A percentile compares a stretch with the other conserved stretches of the same genome.
Conservation (phyloP, 2,329 filamentous ascomycete species). For the Cytospora piceicola region DNA sequence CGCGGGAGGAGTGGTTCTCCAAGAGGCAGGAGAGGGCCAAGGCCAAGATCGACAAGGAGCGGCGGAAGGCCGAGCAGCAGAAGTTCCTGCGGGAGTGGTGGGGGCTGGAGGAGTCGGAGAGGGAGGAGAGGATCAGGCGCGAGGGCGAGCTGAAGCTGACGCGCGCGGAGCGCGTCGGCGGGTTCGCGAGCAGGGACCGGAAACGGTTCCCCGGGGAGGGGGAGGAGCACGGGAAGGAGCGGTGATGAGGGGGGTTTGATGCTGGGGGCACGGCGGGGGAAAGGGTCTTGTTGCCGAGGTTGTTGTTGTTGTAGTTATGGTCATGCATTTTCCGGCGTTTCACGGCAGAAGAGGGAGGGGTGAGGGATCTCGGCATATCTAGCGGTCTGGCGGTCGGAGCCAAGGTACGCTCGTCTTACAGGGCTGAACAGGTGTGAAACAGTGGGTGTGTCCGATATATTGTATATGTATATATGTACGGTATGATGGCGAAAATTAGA, state of each 20-base stretch:
- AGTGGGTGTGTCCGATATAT: background rate
- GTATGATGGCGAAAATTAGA: conserved; percentile 4
- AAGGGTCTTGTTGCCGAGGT: too few relatives aligned
- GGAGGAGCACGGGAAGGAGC: conserved; percentile 17
- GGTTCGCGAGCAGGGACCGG: conserved; percentile 50
- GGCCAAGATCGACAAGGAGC: conserved; percentile 67
- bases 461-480: conserved; percentile 10
- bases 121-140: conserved; percentile 48
- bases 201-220: conserved; percentile 30
- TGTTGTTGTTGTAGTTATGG: background rate
- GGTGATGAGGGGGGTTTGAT: conserved; percentile 20
- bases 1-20: conserved; percentile 92
- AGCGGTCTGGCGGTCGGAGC: conserved; percentile 14
- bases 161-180: conserved; percentile 59
- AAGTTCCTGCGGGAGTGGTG: conserved; percentile 70
- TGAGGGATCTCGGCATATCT: conserved; percentile 12
- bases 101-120: conserved; percentile 62
- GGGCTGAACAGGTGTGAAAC: background rate
- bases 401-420: conserved; percentile 7
- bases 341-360: background rate
- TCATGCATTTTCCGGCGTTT: conserved; percentile 17
- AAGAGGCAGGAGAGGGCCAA: conserved; percentile 70
- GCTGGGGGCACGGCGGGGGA: too few relatives aligned
- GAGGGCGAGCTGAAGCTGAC: conserved; percentile 58
- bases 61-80: conserved; percentile 64